Evolutionary conservation across 2,329 filamentous ascomycete genomes (phyloP), one percentile per base, ranked within the genome.

Genomic region (Leptographium flavum): DNA sequence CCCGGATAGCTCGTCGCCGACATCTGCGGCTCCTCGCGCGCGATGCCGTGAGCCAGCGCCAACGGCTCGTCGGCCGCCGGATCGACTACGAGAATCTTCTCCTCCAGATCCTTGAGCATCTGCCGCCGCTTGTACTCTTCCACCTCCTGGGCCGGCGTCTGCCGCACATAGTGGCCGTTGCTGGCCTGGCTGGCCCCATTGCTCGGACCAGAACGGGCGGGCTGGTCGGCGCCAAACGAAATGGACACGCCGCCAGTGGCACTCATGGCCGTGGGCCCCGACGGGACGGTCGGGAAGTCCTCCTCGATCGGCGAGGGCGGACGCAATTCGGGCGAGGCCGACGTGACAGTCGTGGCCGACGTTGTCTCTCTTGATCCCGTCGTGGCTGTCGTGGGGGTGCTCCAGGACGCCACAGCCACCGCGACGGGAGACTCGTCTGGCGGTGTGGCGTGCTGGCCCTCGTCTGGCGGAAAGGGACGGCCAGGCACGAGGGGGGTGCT

Each of bases 1-100:
- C 80, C 80, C 0, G 80, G 80, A 58, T 83, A 84, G 56, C 73
- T 78, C 13, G 77, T 79, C 7, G 78, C 79, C 40, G 67, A 71
- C 80, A 84, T 83, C 47, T 69, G 63, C 13, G 72, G 70, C 55
- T 63, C 57, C n/a, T 68, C 64, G 28, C 66, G 62, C 35, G 63
- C 60, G 40, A 54, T 56, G 43, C 62, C 60, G 25, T 61, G 61
- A 22, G 60, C 57, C 28, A 50, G 45, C 13, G 40, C 45, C 27
- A 50, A 43, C 11, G 49, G 42, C 38, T 50, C 50, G 43, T 56
- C 53, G 9, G 55, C 52, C 46, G 60, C 57, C 14, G 55, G 54
- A 14, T 57, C 53, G 45, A 63, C 56, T 54, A 60, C 58, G 10
- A 66, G 60, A 22, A 76, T 75, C 61, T 75, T 74, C 58, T 75